These are phyloP conservation scores for Fistulinella prunicolor DNA, from an alignment of 768 basidiomycete genomes.

Conservation along the genomic window DNA sequence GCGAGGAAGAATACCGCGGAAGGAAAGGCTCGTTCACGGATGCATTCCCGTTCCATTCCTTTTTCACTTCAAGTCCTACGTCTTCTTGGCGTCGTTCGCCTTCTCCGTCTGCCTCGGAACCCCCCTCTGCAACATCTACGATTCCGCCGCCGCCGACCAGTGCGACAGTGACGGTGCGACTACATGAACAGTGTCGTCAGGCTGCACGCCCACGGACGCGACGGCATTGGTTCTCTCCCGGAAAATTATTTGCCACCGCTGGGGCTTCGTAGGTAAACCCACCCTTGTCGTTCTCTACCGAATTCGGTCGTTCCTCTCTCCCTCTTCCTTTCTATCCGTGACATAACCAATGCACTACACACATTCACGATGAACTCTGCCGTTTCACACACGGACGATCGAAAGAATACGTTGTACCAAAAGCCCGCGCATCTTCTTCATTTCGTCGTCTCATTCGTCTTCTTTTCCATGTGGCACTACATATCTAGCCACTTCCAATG, in stretches of 20 bases:
- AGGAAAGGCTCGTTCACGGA: slow-evolving; percentile 32
- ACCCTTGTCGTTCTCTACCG: slow-evolving; percentile 5
- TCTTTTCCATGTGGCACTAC: slow-evolving; percentile 15
- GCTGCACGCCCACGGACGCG: slow-evolving; percentile 38
- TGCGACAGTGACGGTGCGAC: slow-evolving; percentile 23
- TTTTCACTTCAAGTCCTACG: slow-evolving; percentile 31
- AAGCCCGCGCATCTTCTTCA: slow-evolving; percentile 11
- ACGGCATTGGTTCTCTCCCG: slow-evolving; percentile 54
- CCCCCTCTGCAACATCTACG: slow-evolving; percentile 27
- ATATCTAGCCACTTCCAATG: slow-evolving; percentile 28
- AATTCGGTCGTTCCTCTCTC: slow-evolving; percentile 1
- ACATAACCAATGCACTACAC: slow-evolving; percentile 1
- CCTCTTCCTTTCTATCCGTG: background rate
- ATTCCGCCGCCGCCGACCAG: slow-evolving; percentile 22
- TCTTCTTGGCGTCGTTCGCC: slow-evolving; percentile 36
- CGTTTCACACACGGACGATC: slow-evolving; percentile 17
- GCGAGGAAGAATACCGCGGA: slow-evolving; percentile 26
- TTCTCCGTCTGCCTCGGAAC: slow-evolving; percentile 39
- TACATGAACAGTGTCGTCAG: slow-evolving; percentile 33
- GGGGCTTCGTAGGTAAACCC: slow-evolving; percentile 32
- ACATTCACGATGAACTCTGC: background rate
- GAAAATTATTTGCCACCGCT: slow-evolving; percentile 47
- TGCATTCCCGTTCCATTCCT: slow-evolving; percentile 48
- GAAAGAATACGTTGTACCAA: slow-evolving; percentile 23
- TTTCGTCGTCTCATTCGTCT: slow-evolving; percentile 6